Evolutionary conservation across 2,329 filamentous ascomycete genomes (phyloP), one percentile per base, ranked within the genome.

Genomic region (Cordyceps militaris): DNA sequence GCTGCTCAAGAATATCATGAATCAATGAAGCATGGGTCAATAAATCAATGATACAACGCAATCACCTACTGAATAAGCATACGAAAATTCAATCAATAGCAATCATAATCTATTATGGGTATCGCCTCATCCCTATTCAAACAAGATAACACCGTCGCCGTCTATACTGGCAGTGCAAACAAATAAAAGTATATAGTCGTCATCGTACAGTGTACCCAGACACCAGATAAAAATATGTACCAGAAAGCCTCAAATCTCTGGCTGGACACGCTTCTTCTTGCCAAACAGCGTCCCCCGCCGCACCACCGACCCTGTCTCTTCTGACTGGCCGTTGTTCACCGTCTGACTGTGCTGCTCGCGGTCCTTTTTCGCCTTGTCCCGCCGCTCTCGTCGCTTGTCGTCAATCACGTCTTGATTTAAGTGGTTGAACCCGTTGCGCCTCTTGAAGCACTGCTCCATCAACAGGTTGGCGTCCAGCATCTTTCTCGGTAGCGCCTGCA

Each of bases 391-490:
- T 49, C 93, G 78, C 61, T 88, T 82, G 63, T 86, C 81, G 63
- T 97, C 91, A 59, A 97, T 89, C 4, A 84, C 82, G 16, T 87
- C 86, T 69, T 96, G 91, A 66, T 85, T 91, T 19, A 97, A 76
- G 65, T 91, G 87, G 7, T 86, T 87, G 64, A 93, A 91, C 5
- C 89, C 89, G 66, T 91, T 89, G 49, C 87, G 83, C 43, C 89
- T 84, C 63, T 86, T 85, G 69, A 94, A 92, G 62, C 89, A 95
- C 9, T 89, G 81, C 62, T 96, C 91, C 76, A 96, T 83, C 14
- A 97, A 75, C 2, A 76, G 76, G 65, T 95, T 96, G 56, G 88
- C 87, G 70, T 97, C 91, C 21, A 97, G 72, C 66, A 96, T 80
- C 56, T 82, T 82, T 55, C 93, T 82, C 0, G 93, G 93, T 30